A percentile compares a stretch with the other conserved stretches of the same genome.
Conservation (phyloP, 1,284 basidiomycete genomes). For the Heterobasidion annosum region DNA sequence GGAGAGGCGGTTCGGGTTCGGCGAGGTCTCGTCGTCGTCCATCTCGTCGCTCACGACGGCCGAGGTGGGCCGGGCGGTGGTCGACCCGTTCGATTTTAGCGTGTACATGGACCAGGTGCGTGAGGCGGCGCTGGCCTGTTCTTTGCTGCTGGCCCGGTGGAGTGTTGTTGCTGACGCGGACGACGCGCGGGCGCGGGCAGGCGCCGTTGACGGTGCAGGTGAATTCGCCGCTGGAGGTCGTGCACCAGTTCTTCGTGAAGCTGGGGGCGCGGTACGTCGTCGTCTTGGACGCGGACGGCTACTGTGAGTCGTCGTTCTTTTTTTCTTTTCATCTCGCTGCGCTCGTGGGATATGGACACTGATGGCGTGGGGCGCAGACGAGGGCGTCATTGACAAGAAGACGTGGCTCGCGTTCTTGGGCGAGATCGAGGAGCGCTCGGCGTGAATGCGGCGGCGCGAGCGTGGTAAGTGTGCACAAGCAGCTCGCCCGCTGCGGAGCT, state of each 20-base stretch:
- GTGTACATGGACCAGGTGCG: conserved; percentile 84
- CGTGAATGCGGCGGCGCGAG: background rate
- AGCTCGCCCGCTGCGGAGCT: too few species aligned
- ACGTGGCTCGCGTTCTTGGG: conserved; percentile 80
- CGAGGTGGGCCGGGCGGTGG: conserved; percentile 8
- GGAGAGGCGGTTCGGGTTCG: conserved; percentile 29
- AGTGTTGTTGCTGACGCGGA: background rate
- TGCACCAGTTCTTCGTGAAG: conserved; percentile 89
- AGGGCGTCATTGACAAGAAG: conserved; percentile 91
- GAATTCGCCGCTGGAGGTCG: conserved; percentile 80
- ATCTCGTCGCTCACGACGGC: conserved; percentile 50
- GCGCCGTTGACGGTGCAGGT: conserved; percentile 78
- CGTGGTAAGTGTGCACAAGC: too few species aligned
- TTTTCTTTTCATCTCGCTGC: background rate
- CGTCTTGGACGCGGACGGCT: conserved; percentile 74
- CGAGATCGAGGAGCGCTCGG: conserved; percentile 41
- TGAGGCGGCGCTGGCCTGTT: conserved; percentile 9
- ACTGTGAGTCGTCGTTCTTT: conserved; percentile 47
- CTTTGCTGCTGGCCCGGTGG: background rate
- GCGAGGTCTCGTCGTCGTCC: conserved; percentile 39
- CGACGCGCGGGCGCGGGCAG: conserved; percentile 24
- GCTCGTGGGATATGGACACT: conserved; percentile 1
- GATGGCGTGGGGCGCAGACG: conserved; percentile 37
- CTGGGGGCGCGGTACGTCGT: conserved; percentile 87
- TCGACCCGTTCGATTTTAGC: conserved; percentile 77